These are phyloP conservation scores for Reutealis trisperma DNA, from an alignment of 345 rosid species.

Conservation along the genomic window DNA sequence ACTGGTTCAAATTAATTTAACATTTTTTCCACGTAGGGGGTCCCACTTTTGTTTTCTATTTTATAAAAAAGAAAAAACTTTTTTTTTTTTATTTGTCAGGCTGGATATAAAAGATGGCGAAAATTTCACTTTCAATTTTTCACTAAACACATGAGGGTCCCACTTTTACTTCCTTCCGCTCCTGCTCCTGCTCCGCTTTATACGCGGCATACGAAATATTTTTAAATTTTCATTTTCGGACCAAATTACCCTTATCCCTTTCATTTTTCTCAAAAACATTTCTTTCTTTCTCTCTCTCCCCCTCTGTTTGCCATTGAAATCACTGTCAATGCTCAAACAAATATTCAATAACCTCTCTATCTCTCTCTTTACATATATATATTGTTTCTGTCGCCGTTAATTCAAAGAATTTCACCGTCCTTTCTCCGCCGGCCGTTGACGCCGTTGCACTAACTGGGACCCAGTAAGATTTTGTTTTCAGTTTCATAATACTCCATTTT, in stretches of 20 bases:
- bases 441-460: constrained; percentile 29
- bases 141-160: constrained; percentile 2
- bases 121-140: too few relatives aligned
- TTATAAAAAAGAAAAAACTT: too few relatives aligned
- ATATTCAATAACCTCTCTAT: not conserved
- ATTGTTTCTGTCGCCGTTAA: constrained; percentile 20
- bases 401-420: too few relatives aligned
- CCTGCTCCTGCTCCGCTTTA: constrained; percentile 31
- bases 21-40: too few relatives aligned
- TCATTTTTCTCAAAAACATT: not conserved
- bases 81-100: too few relatives aligned
- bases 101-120: too few relatives aligned
- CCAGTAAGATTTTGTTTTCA: constrained; percentile 20
- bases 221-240: constrained; percentile 13
- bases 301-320: constrained; percentile 5
- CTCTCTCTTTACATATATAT: constrained; percentile 12
- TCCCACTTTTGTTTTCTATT: too few relatives aligned
- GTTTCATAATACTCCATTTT: not conserved
- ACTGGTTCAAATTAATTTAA: too few relatives aligned
- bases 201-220: constrained; percentile 37
- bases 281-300: not conserved
- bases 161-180: not conserved
- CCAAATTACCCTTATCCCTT: constrained; percentile 31
- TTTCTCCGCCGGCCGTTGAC: constrained; percentile 33
- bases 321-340: not conserved